Evolutionary conservation across 805 yeast genomes (phyloP).

Genomic region (Tetrapisispora fleetii): DNA sequence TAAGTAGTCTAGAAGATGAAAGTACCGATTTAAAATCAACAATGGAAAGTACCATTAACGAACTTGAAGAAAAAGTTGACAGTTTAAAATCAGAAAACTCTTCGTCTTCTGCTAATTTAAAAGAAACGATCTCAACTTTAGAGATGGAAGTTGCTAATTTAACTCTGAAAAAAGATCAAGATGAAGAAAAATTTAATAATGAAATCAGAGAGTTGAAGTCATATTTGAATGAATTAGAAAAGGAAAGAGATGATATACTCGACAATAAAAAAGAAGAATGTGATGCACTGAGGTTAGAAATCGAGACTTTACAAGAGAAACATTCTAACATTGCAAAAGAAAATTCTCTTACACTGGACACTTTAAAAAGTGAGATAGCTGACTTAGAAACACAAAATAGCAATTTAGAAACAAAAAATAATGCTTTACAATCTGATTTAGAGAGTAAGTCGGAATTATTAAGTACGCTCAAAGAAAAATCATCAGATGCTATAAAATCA

Average conservation of each 20-base stretch:
- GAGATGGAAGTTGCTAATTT: neutral
- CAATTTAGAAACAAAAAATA: neutral
- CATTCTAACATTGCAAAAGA: neutral
- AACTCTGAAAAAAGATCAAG: neutral
- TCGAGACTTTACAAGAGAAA: neutral
- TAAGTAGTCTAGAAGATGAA: neutral
- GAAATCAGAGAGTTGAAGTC: slow-evolving; percentile 4
- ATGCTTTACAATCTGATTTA: neutral
- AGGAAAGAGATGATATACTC: neutral
- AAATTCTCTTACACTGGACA: neutral
- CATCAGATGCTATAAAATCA: neutral
- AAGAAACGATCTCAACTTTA: neutral
- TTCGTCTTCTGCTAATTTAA: neutral
- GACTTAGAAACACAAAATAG: neutral
- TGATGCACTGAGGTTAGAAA: neutral
- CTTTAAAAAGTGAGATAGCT: neutral
- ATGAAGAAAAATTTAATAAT: neutral
- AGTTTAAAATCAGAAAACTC: neutral
- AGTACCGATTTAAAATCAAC: neutral
- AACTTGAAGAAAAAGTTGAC: neutral
- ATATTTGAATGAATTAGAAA: neutral
- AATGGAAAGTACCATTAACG: neutral
- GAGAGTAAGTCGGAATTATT: neutral
- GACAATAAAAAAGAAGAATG: neutral
- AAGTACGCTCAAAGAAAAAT: neutral